These are phyloP conservation scores for Solanum sparsipilum DNA, from an alignment of 257 asterid species.

Conservation along the genomic window DNA sequence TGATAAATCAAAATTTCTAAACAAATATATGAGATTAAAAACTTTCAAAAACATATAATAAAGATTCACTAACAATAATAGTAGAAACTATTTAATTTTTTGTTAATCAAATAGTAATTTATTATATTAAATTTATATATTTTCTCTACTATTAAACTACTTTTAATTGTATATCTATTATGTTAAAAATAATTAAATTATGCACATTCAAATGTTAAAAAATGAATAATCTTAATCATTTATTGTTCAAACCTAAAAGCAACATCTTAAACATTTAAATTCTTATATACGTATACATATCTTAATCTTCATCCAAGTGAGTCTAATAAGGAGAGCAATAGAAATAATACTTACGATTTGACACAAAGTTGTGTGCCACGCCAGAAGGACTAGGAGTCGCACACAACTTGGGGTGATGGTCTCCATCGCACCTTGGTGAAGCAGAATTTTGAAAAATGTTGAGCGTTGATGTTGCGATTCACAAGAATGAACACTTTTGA, in stretches of 20 bases:
- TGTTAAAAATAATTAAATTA: too few relatives aligned
- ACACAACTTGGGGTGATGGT: background rate
- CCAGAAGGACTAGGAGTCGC: background rate
- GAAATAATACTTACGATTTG: background rate
- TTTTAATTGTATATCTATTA: too few relatives aligned
- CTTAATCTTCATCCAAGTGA: background rate
- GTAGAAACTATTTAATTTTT: background rate
- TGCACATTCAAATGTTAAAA: background rate
- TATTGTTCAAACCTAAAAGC: background rate
- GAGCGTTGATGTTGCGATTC: background rate
- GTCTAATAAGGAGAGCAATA: background rate
- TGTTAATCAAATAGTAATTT: too few relatives aligned
- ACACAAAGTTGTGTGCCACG: background rate
- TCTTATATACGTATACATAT: too few relatives aligned
- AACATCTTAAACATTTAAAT: too few relatives aligned
- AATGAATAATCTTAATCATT: too few relatives aligned
- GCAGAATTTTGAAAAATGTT: too few relatives aligned
- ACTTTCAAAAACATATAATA: too few relatives aligned
- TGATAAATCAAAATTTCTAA: background rate
- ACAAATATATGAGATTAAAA: background rate
- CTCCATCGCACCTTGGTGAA: background rate
- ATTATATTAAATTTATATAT: too few relatives aligned
- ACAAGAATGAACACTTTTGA: background rate
- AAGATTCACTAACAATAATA: background rate
- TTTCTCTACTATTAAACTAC: background rate